Conservation (phyloP, 495 filamentous ascomycete species). For the Lophiotrema nucula region DNA sequence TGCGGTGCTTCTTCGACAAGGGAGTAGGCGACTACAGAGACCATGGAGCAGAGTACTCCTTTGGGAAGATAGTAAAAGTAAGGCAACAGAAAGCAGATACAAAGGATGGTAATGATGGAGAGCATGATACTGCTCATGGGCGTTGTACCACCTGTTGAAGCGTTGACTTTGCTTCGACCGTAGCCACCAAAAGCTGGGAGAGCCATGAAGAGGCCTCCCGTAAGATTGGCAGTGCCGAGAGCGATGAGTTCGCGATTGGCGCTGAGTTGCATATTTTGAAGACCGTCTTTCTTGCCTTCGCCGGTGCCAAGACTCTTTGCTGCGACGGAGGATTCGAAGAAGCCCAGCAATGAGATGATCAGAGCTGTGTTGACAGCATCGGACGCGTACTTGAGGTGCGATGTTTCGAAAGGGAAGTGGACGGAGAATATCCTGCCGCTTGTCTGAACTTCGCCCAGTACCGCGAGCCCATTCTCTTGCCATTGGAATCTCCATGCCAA, state of each 20-base stretch:
- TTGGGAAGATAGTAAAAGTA: slow-evolving; percentile 97
- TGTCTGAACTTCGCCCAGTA: slow-evolving; percentile 78
- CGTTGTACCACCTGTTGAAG: slow-evolving; percentile 83
- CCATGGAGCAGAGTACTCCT: slow-evolving; percentile 90
- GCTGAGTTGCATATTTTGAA: slow-evolving; percentile 71
- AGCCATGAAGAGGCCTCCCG: slow-evolving; percentile 87
- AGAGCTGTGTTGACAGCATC: slow-evolving; percentile 89
- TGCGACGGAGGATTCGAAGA: slow-evolving; percentile 98
- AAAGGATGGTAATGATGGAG: slow-evolving; percentile 74
- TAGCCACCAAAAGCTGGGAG: slow-evolving; percentile 96
- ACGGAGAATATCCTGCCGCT: slow-evolving; percentile 70
- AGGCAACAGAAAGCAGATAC: slow-evolving; percentile 76
- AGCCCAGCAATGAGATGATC: slow-evolving; percentile 89
- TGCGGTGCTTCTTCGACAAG: slow-evolving; percentile 93
- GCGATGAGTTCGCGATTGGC: slow-evolving; percentile 94
- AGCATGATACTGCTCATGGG: slow-evolving; percentile 89
- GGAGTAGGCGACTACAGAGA: slow-evolving; percentile 91
- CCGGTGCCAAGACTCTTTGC: slow-evolving; percentile 76
- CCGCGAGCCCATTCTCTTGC: slow-evolving; percentile 75
- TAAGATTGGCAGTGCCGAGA: slow-evolving; percentile 81
- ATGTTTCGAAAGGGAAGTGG: slow-evolving; percentile 75
- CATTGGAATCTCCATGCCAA: slow-evolving; percentile 76
- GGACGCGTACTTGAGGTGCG: slow-evolving; percentile 76
- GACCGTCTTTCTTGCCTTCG: slow-evolving; percentile 50
- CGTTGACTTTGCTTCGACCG: slow-evolving; percentile 92